These are phyloP conservation scores for Chalciporus pseudorubinellus DNA, from an alignment of 768 basidiomycete genomes.

Conservation along the genomic window DNA sequence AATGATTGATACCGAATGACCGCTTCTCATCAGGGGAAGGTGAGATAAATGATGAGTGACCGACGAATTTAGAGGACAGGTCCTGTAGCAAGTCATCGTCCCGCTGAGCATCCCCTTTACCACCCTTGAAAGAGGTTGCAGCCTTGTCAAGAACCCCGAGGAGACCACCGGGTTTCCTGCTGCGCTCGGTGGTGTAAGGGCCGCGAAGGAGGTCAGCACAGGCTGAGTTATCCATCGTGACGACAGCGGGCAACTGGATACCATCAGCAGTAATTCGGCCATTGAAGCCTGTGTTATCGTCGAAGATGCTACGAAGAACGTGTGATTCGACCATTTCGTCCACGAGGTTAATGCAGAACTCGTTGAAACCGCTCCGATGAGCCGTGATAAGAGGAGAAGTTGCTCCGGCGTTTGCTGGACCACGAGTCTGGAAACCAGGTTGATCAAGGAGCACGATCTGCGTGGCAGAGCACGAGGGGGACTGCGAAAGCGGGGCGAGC, in stretches of 20 bases:
- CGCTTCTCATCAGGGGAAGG: conserved; percentile 31
- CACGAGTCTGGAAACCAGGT: conserved; percentile 56
- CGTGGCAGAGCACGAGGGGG: conserved; percentile 39
- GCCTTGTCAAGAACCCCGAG: conserved; percentile 55
- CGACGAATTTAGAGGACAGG: conserved; percentile 44
- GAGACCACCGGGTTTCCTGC: conserved; percentile 55
- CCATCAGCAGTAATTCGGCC: conserved; percentile 50
- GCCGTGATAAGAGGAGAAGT: conserved; percentile 53
- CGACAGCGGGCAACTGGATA: conserved; percentile 44
- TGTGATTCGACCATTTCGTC: conserved; percentile 62
- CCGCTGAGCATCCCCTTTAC: conserved; percentile 46
- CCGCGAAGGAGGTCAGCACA: conserved; percentile 62
- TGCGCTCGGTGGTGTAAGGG: conserved; percentile 42
- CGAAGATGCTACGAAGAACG: conserved; percentile 50
- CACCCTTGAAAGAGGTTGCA: conserved; percentile 46
- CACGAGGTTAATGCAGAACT: conserved; percentile 59
- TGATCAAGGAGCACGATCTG: conserved; percentile 56
- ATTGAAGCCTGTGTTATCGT: conserved; percentile 46
- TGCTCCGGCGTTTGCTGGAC: conserved; percentile 39
- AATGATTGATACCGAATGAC: conserved; percentile 62
- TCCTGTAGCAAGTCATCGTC: conserved; percentile 53
- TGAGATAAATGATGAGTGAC: conserved; percentile 51
- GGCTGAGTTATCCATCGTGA: conserved; percentile 53
- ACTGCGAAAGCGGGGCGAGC: conserved; percentile 44
- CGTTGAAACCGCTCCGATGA: conserved; percentile 57